phyloP scores from a whole-genome alignment of 192 early-diverging fungal genomes.

The Chytriomyces confervae region DNA sequence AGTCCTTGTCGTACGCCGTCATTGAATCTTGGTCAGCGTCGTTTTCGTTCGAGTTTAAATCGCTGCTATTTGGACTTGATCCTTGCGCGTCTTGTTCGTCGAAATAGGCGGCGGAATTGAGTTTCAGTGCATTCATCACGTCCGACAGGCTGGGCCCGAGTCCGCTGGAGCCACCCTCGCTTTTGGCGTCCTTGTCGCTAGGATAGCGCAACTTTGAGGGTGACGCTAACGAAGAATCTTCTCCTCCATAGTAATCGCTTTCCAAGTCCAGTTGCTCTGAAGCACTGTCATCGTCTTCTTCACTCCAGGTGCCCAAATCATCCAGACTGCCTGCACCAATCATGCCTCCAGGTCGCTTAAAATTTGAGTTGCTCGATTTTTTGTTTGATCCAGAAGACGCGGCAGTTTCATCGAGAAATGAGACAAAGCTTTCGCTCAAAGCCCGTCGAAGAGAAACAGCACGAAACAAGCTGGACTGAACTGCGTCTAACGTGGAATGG shows the following conservation, averaged over 20 bases:
- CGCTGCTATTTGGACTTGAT: neutral
- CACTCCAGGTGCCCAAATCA: neutral
- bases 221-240: neutral
- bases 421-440: slow-evolving; percentile 46
- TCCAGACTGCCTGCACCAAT: slow-evolving; percentile 17
- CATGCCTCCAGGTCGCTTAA: slow-evolving; percentile 14
- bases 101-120: neutral
- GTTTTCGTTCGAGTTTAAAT: neutral
- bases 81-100: neutral
- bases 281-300: neutral
- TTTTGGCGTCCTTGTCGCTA: neutral
- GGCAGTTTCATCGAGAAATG: slow-evolving; percentile 30
- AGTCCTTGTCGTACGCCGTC: neutral
- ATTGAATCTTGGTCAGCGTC: neutral
- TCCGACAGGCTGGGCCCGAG: neutral
- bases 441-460: slow-evolving; percentile 49
- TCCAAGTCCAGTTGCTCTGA: neutral
- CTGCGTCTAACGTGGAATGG: neutral
- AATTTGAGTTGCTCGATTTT: slow-evolving; percentile 8
- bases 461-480: slow-evolving; percentile 47
- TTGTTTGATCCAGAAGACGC: neutral
- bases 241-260: neutral
- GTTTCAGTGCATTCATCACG: neutral
- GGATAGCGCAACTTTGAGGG: neutral
- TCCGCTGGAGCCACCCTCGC: neutral